These are phyloP conservation scores for Nannochloris sp. DNA, from an alignment of 139 green algal genomes.

Conservation along the genomic window DNA sequence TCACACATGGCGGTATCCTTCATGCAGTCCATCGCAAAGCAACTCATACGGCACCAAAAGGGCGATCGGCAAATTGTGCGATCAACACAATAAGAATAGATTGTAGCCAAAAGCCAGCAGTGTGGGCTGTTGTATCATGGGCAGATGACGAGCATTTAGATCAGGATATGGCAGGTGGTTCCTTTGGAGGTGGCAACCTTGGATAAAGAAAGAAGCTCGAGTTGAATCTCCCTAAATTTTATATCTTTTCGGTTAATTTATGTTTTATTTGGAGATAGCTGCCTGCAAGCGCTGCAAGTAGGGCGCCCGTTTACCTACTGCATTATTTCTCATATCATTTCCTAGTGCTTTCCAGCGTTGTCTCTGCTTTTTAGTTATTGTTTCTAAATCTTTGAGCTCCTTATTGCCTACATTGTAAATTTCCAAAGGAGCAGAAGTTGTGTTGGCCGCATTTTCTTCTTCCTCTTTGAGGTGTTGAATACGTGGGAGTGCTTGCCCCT, in stretches of 20 bases:
- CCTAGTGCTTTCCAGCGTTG: conserved; percentile 2
- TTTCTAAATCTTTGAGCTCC: neutral
- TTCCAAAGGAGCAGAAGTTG: neutral
- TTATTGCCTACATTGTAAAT: neutral
- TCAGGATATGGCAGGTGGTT: neutral
- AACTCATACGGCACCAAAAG: neutral
- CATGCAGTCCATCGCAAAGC: conserved; percentile 3
- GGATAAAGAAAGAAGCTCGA: no score
- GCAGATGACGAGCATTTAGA: conserved; percentile 1
- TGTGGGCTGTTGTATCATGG: conserved; percentile 14
- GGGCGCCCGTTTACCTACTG: neutral
- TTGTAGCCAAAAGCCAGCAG: neutral
- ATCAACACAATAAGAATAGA: conserved; percentile 13
- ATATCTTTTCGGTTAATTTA: neutral
- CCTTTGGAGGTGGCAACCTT: conserved; percentile 16
- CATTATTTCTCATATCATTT: neutral
- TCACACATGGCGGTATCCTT: conserved; percentile 21
- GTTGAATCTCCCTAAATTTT: neutral
- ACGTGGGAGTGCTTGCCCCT: neutral
- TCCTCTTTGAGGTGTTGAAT: neutral
- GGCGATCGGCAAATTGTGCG: conserved; percentile 3
- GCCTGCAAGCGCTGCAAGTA: neutral
- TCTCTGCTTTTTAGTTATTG: neutral
- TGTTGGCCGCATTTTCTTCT: neutral
- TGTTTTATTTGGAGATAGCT: neutral